A percentile compares a stretch with the other conserved stretches of the same genome.
Evolutionary conservation across 2,329 filamentous ascomycete genomes (phyloP).

Genomic region (Knoxdaviesia capensis): DNA sequence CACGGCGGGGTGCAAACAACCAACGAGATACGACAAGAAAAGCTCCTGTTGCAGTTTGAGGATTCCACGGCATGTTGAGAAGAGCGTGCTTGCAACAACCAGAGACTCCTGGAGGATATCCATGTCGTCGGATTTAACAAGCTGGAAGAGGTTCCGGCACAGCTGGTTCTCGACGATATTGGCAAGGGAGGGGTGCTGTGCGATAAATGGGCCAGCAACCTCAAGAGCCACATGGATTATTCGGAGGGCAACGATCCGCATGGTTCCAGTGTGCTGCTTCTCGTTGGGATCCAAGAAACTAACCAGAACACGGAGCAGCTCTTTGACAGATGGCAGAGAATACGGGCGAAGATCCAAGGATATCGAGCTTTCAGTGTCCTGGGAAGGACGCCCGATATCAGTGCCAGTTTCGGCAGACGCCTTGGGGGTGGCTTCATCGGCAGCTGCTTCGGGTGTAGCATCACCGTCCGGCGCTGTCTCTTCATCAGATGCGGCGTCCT

Average conservation of each 20-base stretch:
- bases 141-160: conserved; percentile 86
- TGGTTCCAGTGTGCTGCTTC: conserved; percentile 76
- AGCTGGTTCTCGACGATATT: conserved; percentile 79
- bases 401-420: conserved; percentile 12
- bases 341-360: conserved; percentile 60
- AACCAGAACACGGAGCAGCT: conserved; percentile 83
- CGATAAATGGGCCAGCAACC: conserved; percentile 87
- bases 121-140: conserved; percentile 92
- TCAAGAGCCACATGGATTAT: conserved; percentile 96
- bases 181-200: conserved; percentile 74
- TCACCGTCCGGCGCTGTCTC: conserved; percentile 18
- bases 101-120: conserved; percentile 83
- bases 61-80: conserved; percentile 77
- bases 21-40: conserved; percentile 83
- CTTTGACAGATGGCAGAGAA: conserved; percentile 80
- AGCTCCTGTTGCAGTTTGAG: conserved; percentile 93
- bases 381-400: neutral
- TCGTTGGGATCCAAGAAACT: conserved; percentile 89
- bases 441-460: neutral
- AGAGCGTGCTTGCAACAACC: conserved; percentile 72
- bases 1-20: conserved; percentile 81
- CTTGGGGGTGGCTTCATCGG: conserved; percentile 16
- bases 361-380: conserved; percentile 6
- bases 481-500: conserved; percentile 17
- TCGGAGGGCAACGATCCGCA: conserved; percentile 90